Percentiles rank a stretch among this genome's conserved stretches.
Evolutionary conservation across 345 rosid species (phyloP).

Genomic region (Populus euphratica): DNA sequence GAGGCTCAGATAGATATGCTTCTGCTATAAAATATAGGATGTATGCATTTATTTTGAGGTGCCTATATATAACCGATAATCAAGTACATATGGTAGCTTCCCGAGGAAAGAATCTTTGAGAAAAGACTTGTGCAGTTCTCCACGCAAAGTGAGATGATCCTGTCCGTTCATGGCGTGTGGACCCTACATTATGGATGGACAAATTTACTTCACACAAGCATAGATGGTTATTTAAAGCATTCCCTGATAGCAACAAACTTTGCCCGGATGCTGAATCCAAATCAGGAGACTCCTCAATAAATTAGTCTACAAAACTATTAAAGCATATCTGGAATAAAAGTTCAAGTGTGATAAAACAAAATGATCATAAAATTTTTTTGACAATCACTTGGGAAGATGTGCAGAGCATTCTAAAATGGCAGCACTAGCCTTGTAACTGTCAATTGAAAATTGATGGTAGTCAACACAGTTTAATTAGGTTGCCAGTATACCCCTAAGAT

Average conservation of each 20-base stretch:
- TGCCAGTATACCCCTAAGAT: slow-evolving; percentile 1
- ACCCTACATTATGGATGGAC: background rate
- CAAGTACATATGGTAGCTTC: background rate
- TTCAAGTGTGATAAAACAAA: background rate
- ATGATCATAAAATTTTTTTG: background rate
- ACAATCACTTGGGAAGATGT: background rate
- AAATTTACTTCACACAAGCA: background rate
- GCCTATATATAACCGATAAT: background rate
- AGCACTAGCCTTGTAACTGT: background rate
- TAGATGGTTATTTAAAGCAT: background rate
- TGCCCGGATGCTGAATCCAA: background rate
- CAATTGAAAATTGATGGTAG: background rate
- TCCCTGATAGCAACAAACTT: background rate
- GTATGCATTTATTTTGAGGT: background rate
- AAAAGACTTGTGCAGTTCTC: background rate
- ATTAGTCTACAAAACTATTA: background rate
- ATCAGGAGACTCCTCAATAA: background rate
- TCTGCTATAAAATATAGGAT: background rate
- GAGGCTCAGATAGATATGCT: background rate
- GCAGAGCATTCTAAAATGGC: background rate
- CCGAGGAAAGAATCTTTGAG: background rate
- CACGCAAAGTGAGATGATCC: background rate
- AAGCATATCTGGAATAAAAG: background rate
- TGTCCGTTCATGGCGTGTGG: background rate
- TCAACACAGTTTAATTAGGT: background rate